Conservation (phyloP, 192 early-diverging fungal genomes). For the Chytriomyces confervae region DNA sequence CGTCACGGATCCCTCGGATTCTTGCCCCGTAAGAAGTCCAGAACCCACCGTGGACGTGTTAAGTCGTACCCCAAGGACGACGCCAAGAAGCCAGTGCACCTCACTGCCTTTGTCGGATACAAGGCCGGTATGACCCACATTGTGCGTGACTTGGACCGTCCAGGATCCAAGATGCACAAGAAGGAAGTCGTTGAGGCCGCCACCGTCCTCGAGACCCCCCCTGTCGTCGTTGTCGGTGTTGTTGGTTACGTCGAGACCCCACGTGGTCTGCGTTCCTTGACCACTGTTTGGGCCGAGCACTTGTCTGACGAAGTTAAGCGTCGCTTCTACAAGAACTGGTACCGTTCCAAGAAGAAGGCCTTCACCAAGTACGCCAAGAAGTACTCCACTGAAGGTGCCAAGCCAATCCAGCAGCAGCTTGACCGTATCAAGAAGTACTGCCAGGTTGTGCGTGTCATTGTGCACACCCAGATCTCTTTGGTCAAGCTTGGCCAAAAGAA, state of each 20-base stretch:
- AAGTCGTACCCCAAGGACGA: constrained; percentile 99
- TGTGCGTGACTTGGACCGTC: constrained; percentile 98
- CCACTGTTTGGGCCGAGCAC: constrained; percentile 99
- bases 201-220: constrained; percentile 97
- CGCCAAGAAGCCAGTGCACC: constrained; percentile 89
- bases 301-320: constrained; percentile 96
- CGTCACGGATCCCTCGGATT: constrained; percentile 87
- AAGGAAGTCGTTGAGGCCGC: constrained; percentile 99
- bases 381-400: constrained; percentile 79
- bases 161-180: constrained; percentile 99
- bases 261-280: constrained; percentile 94
- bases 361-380: constrained; percentile 99
- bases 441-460: constrained; percentile 95
- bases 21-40: constrained; percentile 88
- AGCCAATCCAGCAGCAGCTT: constrained; percentile 86
- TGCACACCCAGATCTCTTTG: constrained; percentile 97
- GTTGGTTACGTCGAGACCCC: constrained; percentile 99
- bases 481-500: constrained; percentile 97
- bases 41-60: constrained; percentile 91
- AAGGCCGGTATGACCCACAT: constrained; percentile 99
- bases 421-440: constrained; percentile 99
- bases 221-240: constrained; percentile 97
- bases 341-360: constrained; percentile 99
- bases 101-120: constrained; percentile 99
- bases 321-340: constrained; percentile 99